Conservation (phyloP, 1,284 basidiomycete species). For the Dichomitus squalens region DNA sequence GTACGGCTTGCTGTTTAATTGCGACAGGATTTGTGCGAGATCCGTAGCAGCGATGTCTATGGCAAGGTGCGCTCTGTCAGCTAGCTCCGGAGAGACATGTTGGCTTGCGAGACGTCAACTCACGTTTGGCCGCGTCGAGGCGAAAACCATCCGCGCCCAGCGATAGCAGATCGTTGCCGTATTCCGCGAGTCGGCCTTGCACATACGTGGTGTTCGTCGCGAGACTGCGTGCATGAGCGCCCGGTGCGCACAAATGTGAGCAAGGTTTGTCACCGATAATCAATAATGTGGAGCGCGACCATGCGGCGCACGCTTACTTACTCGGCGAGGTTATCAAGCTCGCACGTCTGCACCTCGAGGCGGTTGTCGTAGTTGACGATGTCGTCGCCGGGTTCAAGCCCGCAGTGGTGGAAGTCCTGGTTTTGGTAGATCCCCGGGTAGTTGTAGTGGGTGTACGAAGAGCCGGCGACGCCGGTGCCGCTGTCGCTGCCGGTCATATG, state of each 20-base stretch:
- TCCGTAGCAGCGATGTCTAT: conserved; percentile 56
- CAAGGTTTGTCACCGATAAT: neutral
- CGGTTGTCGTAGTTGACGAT: conserved; percentile 59
- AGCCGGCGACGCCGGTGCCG: conserved; percentile 53
- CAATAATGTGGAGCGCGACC: neutral
- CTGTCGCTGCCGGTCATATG: conserved; percentile 57
- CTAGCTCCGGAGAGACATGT: neutral
- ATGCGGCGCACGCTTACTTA: conserved; percentile 31
- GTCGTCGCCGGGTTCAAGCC: conserved; percentile 51
- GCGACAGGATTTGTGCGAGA: conserved; percentile 53
- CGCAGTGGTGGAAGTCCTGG: conserved; percentile 69
- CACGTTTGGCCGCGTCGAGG: conserved; percentile 70
- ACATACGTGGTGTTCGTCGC: conserved; percentile 67
- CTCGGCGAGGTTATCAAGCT: conserved; percentile 61
- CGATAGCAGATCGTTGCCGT: conserved; percentile 62
- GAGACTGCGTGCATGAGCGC: conserved; percentile 43
- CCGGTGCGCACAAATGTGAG: too few species aligned
- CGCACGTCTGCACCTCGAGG: conserved; percentile 60
- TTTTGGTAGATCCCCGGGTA: conserved; percentile 59
- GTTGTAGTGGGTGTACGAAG: conserved; percentile 55
- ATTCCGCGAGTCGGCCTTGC: conserved; percentile 50
- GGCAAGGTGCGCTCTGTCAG: neutral
- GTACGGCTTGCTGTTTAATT: conserved; percentile 46
- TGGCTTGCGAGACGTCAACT: conserved; percentile 7
- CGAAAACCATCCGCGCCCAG: conserved; percentile 67